Evolutionary conservation across 2,329 filamentous ascomycete species (phyloP).

Genomic region (Phialophora tarda): DNA sequence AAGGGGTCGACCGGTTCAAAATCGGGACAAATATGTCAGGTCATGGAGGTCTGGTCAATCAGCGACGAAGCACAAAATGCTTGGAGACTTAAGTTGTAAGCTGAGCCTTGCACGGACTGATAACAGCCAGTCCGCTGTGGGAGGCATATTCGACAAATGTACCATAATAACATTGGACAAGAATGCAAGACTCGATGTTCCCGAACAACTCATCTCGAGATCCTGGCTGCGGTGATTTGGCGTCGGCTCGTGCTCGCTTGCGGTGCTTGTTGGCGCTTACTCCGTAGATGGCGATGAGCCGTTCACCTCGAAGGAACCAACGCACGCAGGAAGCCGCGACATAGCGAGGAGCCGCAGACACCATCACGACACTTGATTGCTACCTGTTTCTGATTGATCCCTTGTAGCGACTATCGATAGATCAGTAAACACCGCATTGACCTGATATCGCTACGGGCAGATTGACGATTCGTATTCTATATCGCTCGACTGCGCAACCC

Average conservation of each 20-base stretch:
- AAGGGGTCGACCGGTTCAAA: not conserved
- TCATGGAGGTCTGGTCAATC: conserved; percentile 2
- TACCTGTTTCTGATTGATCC: not conserved
- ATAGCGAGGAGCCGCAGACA: not conserved
- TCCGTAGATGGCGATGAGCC: too few relatives aligned
- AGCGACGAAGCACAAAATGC: conserved; percentile 1
- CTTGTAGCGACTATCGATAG: not conserved
- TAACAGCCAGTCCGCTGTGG: conserved; percentile 12
- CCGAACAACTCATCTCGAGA: not conserved
- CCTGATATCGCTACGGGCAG: not conserved
- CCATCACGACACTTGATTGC: not conserved
- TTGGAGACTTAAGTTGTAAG: not conserved
- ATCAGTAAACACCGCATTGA: not conserved
- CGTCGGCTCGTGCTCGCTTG: not conserved
- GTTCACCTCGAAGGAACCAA: not conserved
- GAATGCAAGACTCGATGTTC: conserved; percentile 3
- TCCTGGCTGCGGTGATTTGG: not conserved
- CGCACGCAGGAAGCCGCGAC: not conserved
- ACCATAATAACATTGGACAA: conserved; percentile 15
- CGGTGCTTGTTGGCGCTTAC: not conserved
- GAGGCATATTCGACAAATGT: conserved; percentile 13
- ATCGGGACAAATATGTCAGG: not conserved
- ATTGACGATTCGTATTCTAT: not conserved
- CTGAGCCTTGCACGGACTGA: conserved; percentile 12
- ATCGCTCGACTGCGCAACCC: not conserved